A percentile compares a stretch with the other conserved stretches of the same genome.
Evolutionary conservation across 2,329 filamentous ascomycete genomes (phyloP).

Genomic region (Pseudogymnoascus sp.): DNA sequence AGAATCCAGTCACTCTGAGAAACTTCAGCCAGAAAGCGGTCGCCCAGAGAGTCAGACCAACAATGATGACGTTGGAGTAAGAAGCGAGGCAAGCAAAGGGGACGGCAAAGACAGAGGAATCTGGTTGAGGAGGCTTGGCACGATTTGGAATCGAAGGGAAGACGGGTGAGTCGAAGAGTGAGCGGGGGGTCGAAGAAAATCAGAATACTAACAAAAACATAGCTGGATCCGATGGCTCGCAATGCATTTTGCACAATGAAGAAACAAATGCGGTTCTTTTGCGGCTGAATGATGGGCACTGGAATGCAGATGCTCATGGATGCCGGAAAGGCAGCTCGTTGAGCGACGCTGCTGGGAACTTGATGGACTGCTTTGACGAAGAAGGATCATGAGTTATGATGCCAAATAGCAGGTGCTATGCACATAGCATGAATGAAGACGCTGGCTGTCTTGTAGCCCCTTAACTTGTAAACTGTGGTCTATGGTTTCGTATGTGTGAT

Average conservation of each 20-base stretch:
- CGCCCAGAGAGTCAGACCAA: neutral
- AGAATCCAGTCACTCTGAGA: neutral
- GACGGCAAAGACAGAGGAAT: neutral
- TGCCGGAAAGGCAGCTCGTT: neutral
- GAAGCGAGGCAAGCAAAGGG: neutral
- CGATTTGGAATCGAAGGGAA: neutral
- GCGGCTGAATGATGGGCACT: neutral
- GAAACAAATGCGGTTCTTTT: neutral
- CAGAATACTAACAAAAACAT: neutral
- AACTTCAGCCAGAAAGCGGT: neutral
- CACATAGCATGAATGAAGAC: neutral
- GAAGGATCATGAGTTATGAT: neutral
- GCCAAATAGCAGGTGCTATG: neutral
- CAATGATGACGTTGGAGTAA: neutral
- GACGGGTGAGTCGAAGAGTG: neutral
- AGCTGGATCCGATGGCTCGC: conserved; percentile 1
- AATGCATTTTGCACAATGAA: neutral
- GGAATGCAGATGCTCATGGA: neutral
- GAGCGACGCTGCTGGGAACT: neutral
- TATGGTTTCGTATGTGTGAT: neutral
- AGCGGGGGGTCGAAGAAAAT: neutral
- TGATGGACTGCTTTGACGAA: neutral
- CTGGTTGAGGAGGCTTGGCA: neutral
- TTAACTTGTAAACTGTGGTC: neutral
- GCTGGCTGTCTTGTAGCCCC: neutral